Evolutionary conservation across 2,329 filamentous ascomycete species (phyloP).

Genomic region (Coniella lustricola): DNA sequence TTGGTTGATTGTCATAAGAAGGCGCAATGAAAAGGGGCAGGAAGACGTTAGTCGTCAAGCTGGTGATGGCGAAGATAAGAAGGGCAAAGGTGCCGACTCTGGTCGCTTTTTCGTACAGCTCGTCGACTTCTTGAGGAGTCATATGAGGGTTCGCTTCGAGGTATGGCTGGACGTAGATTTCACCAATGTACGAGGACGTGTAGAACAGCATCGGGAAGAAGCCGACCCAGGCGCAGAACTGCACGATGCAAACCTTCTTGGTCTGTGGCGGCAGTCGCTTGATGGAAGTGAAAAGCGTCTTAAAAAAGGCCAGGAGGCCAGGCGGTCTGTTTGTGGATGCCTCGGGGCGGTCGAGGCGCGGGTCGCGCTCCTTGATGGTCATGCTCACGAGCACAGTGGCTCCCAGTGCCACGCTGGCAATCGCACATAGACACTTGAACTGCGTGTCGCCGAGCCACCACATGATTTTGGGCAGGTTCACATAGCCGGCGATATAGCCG

Average conservation of each 20-base stretch:
- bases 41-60: constrained; percentile 72
- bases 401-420: constrained; percentile 69
- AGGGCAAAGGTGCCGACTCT: constrained; percentile 84
- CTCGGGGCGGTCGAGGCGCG: constrained; percentile 61
- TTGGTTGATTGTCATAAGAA: constrained; percentile 54
- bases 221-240: constrained; percentile 85
- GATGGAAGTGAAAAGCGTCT: constrained; percentile 68
- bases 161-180: constrained; percentile 82
- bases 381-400: constrained; percentile 63
- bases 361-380: constrained; percentile 71
- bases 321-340: constrained; percentile 42
- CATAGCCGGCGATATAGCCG: constrained; percentile 81
- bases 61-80: constrained; percentile 80
- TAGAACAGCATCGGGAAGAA: constrained; percentile 97
- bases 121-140: constrained; percentile 66
- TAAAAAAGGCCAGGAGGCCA: constrained; percentile 73
- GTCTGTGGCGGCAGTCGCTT: constrained; percentile 75
- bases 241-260: constrained; percentile 70
- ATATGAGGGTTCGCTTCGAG: constrained; percentile 73
- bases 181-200: constrained; percentile 86
- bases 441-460: constrained; percentile 81
- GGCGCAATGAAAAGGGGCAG: constrained; percentile 81
- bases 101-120: constrained; percentile 77
- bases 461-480: constrained; percentile 66
- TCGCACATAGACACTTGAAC: constrained; percentile 85